Evolutionary conservation across 2,329 filamentous ascomycete species (phyloP).

Genomic region (Bipolaris victoriae): DNA sequence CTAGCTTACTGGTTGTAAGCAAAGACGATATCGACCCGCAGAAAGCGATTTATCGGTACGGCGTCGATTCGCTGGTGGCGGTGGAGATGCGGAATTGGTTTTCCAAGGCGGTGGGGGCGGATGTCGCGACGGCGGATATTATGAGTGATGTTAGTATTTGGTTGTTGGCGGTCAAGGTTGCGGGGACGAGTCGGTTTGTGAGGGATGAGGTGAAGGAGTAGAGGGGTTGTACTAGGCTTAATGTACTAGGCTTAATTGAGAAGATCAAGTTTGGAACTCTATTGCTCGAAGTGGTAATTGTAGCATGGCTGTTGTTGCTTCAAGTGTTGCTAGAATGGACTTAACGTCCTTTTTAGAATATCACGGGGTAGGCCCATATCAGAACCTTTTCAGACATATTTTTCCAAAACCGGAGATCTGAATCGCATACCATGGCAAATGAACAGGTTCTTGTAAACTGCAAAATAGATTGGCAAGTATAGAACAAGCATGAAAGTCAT

Average conservation of each 20-base stretch:
- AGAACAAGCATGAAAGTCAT: too few species aligned
- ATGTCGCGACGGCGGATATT: constrained; percentile 20
- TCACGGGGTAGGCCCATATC: too few species aligned
- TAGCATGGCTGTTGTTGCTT: too few species aligned
- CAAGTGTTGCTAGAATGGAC: too few species aligned
- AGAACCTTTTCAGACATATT: too few species aligned
- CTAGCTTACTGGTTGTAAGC: constrained; percentile 17
- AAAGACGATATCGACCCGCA: constrained; percentile 31
- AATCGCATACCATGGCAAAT: too few species aligned
- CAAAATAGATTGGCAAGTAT: too few species aligned
- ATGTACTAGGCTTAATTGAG: neutral
- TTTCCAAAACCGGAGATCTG: too few species aligned
- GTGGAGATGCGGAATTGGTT: constrained; percentile 36
- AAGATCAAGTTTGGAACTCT: too few species aligned
- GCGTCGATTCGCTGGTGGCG: constrained; percentile 36
- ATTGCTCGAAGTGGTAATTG: too few species aligned
- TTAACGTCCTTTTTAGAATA: too few species aligned
- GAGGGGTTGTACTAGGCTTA: neutral
- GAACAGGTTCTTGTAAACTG: too few species aligned
- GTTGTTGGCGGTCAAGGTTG: constrained; percentile 17
- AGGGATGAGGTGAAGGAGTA: constrained; percentile 12
- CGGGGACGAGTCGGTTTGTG: constrained; percentile 19
- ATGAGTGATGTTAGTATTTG: constrained; percentile 20
- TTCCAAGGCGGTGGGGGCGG: constrained; percentile 16
- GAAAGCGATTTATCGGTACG: constrained; percentile 32